Evolutionary conservation across 2,329 filamentous ascomycete genomes (phyloP).

Genomic region (Phyllachora maydis): DNA sequence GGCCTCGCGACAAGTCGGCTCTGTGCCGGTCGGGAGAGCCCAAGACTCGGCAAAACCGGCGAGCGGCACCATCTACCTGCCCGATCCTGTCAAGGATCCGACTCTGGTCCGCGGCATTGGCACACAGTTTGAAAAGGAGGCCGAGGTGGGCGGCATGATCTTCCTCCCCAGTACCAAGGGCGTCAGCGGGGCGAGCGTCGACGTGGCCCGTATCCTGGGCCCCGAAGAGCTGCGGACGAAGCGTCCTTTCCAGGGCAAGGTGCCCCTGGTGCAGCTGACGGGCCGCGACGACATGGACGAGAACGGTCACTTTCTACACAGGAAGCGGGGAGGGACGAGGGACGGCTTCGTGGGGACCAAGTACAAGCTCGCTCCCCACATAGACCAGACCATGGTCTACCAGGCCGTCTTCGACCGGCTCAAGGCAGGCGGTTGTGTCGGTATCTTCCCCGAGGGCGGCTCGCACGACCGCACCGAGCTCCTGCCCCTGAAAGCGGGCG

Average conservation of each 20-base stretch:
- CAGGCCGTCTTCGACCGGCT: constrained; percentile 78
- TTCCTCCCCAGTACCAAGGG: constrained; percentile 75
- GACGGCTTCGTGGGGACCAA: constrained; percentile 55
- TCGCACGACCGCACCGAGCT: constrained; percentile 89
- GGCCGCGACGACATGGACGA: constrained; percentile 53
- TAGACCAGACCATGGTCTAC: constrained; percentile 87
- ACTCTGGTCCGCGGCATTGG: constrained; percentile 59
- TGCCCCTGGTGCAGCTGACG: constrained; percentile 63
- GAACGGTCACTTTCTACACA: constrained; percentile 40
- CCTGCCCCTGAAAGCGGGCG: constrained; percentile 82
- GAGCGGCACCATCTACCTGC: constrained; percentile 65
- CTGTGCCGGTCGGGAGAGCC: constrained; percentile 81
- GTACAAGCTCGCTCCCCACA: constrained; percentile 79
- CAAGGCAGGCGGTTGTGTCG: constrained; percentile 68
- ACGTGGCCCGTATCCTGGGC: constrained; percentile 64
- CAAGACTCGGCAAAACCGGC: constrained; percentile 73
- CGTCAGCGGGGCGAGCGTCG: constrained; percentile 52
- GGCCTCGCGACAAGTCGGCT: constrained; percentile 65
- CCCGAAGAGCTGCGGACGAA: constrained; percentile 71
- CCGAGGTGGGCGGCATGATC: constrained; percentile 61
- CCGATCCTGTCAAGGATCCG: constrained; percentile 70
- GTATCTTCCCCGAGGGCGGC: constrained; percentile 92
- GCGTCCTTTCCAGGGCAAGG: constrained; percentile 62
- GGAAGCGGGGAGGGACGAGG: constrained; percentile 27
- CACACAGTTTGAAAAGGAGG: constrained; percentile 63